These are phyloP conservation scores for Cercophora samala DNA, from an alignment of 495 filamentous ascomycete species.

Conservation along the genomic window DNA sequence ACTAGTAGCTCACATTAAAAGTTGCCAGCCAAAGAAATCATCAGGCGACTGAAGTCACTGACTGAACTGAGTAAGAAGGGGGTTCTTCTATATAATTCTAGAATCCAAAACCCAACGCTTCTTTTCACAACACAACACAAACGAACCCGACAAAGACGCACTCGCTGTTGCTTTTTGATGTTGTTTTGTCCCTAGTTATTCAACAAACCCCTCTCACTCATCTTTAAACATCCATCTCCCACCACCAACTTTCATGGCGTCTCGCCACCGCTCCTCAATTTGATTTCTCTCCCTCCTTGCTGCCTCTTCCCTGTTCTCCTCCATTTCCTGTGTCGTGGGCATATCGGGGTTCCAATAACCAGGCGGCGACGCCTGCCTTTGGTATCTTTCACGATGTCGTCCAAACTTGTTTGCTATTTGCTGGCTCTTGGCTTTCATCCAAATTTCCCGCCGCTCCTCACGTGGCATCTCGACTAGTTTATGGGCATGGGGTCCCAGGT, in stretches of 20 bases:
- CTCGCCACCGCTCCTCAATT: constrained; percentile 70
- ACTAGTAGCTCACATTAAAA: too few relatives aligned
- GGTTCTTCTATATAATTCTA: too few relatives aligned
- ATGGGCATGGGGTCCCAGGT: constrained; percentile 59
- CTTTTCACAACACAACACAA: neutral
- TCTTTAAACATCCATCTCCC: constrained; percentile 79
- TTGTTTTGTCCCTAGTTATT: neutral
- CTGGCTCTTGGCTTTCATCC: constrained; percentile 65
- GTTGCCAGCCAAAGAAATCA: too few relatives aligned
- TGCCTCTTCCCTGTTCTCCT: constrained; percentile 59
- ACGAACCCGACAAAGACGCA: neutral
- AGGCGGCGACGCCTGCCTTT: constrained; percentile 66
- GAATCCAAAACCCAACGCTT: neutral
- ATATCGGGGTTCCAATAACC: constrained; percentile 91
- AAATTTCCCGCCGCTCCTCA: constrained; percentile 52
- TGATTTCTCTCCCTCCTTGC: constrained; percentile 54
- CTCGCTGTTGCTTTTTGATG: too few relatives aligned
- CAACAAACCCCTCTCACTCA: constrained; percentile 56
- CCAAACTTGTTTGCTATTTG: constrained; percentile 68
- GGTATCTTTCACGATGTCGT: constrained; percentile 71
- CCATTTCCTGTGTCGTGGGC: constrained; percentile 75
- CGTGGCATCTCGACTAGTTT: constrained; percentile 45
- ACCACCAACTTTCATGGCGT: constrained; percentile 64
- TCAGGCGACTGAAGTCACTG: too few relatives aligned
- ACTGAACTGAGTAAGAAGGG: too few relatives aligned